Percentiles rank a stretch among this genome's conserved stretches.
Evolutionary conservation across 108 stramenopile genomes (phyloP).

Genomic region (Nitzschia putrida): DNA sequence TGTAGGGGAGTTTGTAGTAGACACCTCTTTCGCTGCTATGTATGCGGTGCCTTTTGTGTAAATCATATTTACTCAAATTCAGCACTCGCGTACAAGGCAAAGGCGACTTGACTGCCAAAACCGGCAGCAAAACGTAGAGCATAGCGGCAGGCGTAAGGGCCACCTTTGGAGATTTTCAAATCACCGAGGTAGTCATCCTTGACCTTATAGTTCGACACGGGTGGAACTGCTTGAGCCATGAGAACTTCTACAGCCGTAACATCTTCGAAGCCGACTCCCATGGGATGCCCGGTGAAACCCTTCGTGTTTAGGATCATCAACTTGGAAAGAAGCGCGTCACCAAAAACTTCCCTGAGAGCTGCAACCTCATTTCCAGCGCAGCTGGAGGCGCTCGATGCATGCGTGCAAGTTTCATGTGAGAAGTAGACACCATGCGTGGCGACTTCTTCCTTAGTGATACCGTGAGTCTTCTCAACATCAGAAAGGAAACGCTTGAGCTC

Average conservation of each 20-base stretch:
- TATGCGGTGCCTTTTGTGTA: no score
- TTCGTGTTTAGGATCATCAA: constrained; percentile 94
- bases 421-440: constrained; percentile 94
- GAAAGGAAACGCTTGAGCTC: constrained; percentile 88
- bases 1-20: no score
- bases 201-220: constrained; percentile 85
- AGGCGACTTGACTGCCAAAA: constrained; percentile 95
- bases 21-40: no score
- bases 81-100: constrained; percentile 84
- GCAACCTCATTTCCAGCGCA: constrained; percentile 94
- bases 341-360: constrained; percentile 88
- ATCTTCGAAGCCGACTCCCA: constrained; percentile 97
- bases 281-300: constrained; percentile 95
- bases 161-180: constrained; percentile 89
- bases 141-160: constrained; percentile 85
- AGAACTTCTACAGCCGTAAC: constrained; percentile 92
- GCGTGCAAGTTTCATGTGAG: constrained; percentile 96
- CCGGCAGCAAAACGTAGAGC: constrained; percentile 96
- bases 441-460: constrained; percentile 88
- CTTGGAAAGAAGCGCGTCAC: constrained; percentile 82
- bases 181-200: constrained; percentile 88
- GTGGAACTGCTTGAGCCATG: constrained; percentile 80
- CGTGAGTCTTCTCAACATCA: constrained; percentile 86
- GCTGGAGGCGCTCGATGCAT: constrained; percentile 86
- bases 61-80: no score